These are phyloP conservation scores for Paraglomus occultum DNA, from an alignment of 192 early-diverging fungal genomes.

Conservation along the genomic window DNA sequence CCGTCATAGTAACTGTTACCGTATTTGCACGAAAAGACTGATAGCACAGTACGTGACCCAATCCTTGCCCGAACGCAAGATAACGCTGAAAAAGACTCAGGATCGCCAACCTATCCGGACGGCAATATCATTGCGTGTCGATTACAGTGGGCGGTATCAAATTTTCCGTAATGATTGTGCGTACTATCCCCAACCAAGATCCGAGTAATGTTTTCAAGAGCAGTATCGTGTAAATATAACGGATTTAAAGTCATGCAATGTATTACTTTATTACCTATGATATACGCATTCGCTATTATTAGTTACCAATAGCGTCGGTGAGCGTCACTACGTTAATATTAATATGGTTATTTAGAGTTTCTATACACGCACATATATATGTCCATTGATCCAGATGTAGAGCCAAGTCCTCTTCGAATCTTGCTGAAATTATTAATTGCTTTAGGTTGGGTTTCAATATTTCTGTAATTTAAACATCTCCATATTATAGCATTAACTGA, in stretches of 20 bases:
- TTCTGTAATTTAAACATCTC: no score
- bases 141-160: conserved; percentile 59
- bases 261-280: not conserved
- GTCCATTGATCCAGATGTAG: no score
- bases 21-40: conserved; percentile 64
- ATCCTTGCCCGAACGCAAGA: conserved; percentile 43
- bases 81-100: conserved; percentile 30
- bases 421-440: no score
- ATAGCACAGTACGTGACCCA: conserved; percentile 53
- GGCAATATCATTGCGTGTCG: conserved; percentile 65
- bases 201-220: conserved; percentile 5
- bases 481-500: not conserved
- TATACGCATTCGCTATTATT: not conserved
- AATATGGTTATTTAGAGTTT: not conserved
- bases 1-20: conserved; percentile 54
- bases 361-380: no score
- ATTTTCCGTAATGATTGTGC: conserved; percentile 62
- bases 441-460: no score
- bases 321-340: not conserved
- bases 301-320: not conserved
- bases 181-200: conserved; percentile 26
- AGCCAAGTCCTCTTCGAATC: no score
- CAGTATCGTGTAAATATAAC: no score
- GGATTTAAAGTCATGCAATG: no score
- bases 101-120: conserved; percentile 38